Evolutionary conservation across 768 basidiomycete species (phyloP).

Genomic region (Auricularia cornea): DNA sequence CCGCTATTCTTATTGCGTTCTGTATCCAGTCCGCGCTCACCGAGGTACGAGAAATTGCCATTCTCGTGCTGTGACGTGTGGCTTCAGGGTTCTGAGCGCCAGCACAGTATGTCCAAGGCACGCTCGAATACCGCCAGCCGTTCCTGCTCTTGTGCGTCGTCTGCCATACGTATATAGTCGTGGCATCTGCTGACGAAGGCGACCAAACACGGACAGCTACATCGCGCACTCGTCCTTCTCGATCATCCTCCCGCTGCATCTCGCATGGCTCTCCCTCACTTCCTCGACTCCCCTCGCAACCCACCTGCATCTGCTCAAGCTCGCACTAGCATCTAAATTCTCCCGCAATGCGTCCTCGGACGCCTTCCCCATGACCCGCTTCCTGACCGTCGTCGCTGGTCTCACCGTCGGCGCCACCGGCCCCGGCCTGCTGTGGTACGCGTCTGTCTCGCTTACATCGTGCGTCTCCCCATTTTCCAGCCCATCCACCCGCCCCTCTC

Average conservation of each 20-base stretch:
- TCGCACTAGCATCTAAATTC: slow-evolving; percentile 34
- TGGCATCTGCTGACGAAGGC: not conserved
- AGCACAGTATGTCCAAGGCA: slow-evolving; percentile 67
- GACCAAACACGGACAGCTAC: slow-evolving; percentile 42
- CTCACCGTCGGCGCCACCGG: slow-evolving; percentile 52
- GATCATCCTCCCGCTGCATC: slow-evolving; percentile 75
- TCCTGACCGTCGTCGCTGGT: slow-evolving; percentile 17
- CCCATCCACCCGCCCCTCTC: not conserved
- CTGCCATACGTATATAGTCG: no score
- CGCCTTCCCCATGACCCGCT: slow-evolving; percentile 15
- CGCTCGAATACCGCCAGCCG: slow-evolving; percentile 72
- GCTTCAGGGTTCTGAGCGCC: not conserved
- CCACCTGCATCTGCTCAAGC: slow-evolving; percentile 42
- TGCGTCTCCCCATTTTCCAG: slow-evolving; percentile 34
- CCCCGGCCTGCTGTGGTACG: slow-evolving; percentile 70
- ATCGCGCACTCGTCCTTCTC: slow-evolving; percentile 77
- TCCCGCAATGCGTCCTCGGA: slow-evolving; percentile 6
- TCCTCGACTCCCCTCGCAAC: slow-evolving; percentile 40
- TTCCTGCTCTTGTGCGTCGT: slow-evolving; percentile 80
- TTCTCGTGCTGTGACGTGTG: not conserved
- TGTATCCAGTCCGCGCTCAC: slow-evolving; percentile 69
- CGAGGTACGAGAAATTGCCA: slow-evolving; percentile 41
- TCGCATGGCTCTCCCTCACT: slow-evolving; percentile 51
- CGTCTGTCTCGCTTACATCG: slow-evolving; percentile 61
- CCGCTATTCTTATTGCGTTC: slow-evolving; percentile 56